Percentiles rank a stretch among this genome's conserved stretches.
phyloP scores from a whole-genome alignment of 768 basidiomycete species.

The Termitomyces heimii region DNA sequence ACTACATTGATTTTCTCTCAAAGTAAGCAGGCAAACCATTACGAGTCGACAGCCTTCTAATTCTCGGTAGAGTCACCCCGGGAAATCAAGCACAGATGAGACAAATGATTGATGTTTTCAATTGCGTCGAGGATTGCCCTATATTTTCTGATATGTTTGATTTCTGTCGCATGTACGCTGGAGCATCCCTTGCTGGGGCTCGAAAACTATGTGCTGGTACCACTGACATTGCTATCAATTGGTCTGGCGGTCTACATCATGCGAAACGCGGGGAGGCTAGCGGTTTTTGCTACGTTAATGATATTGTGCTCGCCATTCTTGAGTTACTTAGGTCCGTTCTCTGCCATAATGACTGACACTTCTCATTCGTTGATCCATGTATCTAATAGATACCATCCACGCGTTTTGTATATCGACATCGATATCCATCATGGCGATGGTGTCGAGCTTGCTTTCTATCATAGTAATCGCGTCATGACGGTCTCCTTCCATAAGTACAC shows the following conservation, averaged over 20 bases:
- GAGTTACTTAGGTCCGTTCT: conserved; percentile 72
- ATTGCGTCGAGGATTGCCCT: conserved; percentile 96
- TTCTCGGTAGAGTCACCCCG: conserved; percentile 68
- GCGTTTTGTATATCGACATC: conserved; percentile 97
- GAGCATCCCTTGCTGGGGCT: conserved; percentile 87
- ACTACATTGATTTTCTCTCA: conserved; percentile 95
- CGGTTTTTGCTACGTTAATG: conserved; percentile 98
- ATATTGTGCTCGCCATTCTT: conserved; percentile 90
- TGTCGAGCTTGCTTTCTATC: conserved; percentile 96
- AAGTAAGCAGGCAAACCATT: conserved; percentile 40
- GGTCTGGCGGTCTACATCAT: conserved; percentile 98
- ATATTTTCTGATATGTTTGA: conserved; percentile 94
- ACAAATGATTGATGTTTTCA: conserved; percentile 78
- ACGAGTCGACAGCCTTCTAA: background rate
- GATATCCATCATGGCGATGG: conserved; percentile 99
- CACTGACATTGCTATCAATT: conserved; percentile 97
- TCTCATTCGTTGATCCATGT: background rate
- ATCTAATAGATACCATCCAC: conserved; percentile 72
- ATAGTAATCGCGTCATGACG: conserved; percentile 97
- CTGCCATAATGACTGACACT: conserved; percentile 7
- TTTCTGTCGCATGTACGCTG: conserved; percentile 92
- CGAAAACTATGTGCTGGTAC: conserved; percentile 78
- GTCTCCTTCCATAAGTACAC: conserved; percentile 99
- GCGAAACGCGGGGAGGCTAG: conserved; percentile 98
- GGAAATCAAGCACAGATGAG: conserved; percentile 64